Conservation (phyloP, 73 alveolate genomes). For the Symbiodinium pilosum region DNA sequence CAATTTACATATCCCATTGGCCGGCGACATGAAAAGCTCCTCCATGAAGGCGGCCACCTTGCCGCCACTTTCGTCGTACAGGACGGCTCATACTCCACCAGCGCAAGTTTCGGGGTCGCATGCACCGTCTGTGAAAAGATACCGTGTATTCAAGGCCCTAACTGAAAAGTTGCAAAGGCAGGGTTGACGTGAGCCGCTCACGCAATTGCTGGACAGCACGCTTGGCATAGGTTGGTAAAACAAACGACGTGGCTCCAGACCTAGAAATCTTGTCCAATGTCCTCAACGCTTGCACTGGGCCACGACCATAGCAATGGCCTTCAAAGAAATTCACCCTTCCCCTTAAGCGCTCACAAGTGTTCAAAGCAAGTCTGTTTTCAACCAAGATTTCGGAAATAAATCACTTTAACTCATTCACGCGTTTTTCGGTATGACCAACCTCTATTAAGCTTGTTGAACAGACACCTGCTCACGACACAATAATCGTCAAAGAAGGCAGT, state of each 20-base stretch:
- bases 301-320: neutral
- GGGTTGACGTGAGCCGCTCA: neutral
- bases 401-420: neutral
- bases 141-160: neutral
- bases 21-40: neutral
- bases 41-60: neutral
- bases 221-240: neutral
- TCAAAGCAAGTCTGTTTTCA: neutral
- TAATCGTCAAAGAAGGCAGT: slow-evolving; percentile 1
- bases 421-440: neutral
- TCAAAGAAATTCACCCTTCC: neutral
- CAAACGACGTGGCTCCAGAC: neutral
- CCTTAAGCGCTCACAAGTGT: neutral
- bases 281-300: neutral
- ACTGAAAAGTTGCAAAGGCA: neutral
- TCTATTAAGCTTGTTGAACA: neutral
- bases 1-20: neutral
- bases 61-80: neutral
- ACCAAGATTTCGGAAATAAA: neutral
- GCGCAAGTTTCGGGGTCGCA: neutral
- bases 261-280: neutral
- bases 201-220: neutral
- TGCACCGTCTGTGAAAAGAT: neutral
- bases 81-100: neutral
- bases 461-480: neutral